Evolutionary conservation across 345 rosid genomes (phyloP).

Genomic region (Aquilaria sinensis): DNA sequence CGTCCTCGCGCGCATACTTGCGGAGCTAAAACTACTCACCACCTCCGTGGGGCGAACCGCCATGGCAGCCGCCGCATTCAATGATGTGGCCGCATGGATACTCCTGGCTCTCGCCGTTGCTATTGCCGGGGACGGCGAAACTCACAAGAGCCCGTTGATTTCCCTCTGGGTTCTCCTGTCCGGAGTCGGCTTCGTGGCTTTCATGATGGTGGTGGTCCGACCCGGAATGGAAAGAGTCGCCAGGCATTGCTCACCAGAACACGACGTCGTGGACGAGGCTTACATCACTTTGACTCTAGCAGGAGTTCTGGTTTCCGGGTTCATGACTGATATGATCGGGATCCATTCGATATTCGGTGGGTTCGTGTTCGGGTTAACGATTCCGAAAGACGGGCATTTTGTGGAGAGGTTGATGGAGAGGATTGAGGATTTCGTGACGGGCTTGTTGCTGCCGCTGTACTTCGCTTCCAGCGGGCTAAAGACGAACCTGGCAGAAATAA

Average conservation of each 20-base stretch:
- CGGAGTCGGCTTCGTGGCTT: conserved; percentile 39
- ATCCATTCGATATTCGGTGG: conserved; percentile 51
- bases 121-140: conserved; percentile 27
- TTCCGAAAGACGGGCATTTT: conserved; percentile 40
- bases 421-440: conserved; percentile 49
- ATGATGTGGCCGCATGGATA: conserved; percentile 48
- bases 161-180: conserved; percentile 42
- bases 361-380: conserved; percentile 37
- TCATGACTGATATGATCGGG: conserved; percentile 43
- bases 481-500: conserved; percentile 43
- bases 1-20: conserved; percentile 43
- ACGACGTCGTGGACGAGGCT: conserved; percentile 29
- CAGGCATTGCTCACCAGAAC: conserved; percentile 18
- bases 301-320: conserved; percentile 39
- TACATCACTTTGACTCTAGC: conserved; percentile 42
- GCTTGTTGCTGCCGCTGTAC: conserved; percentile 42
- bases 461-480: conserved; percentile 53
- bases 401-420: conserved; percentile 27
- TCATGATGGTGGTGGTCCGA: conserved; percentile 17
- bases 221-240: conserved; percentile 20
- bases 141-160: conserved; percentile 17
- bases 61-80: conserved; percentile 44
- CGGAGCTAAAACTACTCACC: conserved; percentile 47
- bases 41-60: conserved; percentile 41
- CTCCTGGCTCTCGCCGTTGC: conserved; percentile 43